These are phyloP conservation scores for Obba rivulosa DNA, from an alignment of 768 basidiomycete genomes.

Conservation along the genomic window DNA sequence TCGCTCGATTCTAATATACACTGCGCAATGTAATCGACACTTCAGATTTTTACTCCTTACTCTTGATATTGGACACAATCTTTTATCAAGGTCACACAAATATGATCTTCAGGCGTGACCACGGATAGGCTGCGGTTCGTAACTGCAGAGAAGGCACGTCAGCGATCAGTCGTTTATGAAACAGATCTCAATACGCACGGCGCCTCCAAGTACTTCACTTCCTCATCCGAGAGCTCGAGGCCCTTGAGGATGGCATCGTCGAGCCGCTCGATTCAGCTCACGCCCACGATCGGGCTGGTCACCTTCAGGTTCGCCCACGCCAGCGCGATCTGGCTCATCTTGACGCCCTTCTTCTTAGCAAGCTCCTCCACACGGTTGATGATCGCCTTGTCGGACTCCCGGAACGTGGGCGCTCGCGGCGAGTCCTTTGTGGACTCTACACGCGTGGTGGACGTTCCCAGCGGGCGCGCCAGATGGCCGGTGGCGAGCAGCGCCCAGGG, in stretches of 20 bases:
- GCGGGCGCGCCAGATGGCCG: constrained; percentile 35
- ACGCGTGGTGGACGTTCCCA: constrained; percentile 23
- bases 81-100: too few relatives aligned
- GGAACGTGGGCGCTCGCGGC: constrained; percentile 1
- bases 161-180: too few relatives aligned
- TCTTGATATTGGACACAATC: too few relatives aligned
- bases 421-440: constrained; percentile 11
- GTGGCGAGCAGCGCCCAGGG: constrained; percentile 42
- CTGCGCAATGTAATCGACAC: too few relatives aligned
- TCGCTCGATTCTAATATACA: too few relatives aligned
- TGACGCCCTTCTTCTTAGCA: constrained; percentile 32
- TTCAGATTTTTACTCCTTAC: too few relatives aligned
- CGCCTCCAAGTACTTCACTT: constrained; percentile 50
- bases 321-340: constrained; percentile 42
- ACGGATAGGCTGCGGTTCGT: too few relatives aligned
- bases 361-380: constrained; percentile 36
- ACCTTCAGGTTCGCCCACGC: constrained; percentile 38
- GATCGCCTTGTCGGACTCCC: constrained; percentile 29
- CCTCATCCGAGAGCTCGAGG: constrained; percentile 47
- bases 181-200: constrained; percentile 24
- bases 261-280: constrained; percentile 25
- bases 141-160: too few relatives aligned
- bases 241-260: constrained; percentile 27
- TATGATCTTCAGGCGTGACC: too few relatives aligned
- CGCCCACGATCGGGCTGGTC: constrained; percentile 39